Evolutionary conservation across 148 eudicot genomes (phyloP).

Genomic region (Arbutus unedo): DNA sequence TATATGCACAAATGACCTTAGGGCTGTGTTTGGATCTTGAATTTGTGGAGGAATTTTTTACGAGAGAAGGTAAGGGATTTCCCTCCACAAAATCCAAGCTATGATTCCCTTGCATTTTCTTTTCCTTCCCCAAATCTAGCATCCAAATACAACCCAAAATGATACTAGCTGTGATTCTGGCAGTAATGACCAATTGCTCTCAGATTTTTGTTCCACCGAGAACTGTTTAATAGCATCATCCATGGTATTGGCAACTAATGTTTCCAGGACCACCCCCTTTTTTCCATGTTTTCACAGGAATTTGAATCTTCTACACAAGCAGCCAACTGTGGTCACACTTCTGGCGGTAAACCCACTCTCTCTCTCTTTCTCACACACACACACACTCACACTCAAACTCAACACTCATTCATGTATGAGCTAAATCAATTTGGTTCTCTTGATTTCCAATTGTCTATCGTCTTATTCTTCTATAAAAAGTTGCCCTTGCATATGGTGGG

Average conservation of each 20-base stretch:
- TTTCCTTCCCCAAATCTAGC: background rate
- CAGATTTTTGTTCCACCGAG: too few species aligned
- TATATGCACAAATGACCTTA: background rate
- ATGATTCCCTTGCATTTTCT: background rate
- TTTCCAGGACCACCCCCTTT: background rate
- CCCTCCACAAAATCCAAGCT: background rate
- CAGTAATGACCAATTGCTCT: background rate
- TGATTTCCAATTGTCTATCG: background rate
- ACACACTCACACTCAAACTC: background rate
- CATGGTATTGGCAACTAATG: background rate
- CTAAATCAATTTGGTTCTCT: background rate
- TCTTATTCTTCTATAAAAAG: background rate
- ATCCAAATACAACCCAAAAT: background rate
- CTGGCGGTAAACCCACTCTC: slow-evolving; percentile 49
- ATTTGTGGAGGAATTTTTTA: background rate
- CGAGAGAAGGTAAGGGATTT: background rate
- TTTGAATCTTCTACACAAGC: slow-evolving; percentile 61
- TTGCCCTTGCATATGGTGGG: background rate
- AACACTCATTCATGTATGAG: background rate
- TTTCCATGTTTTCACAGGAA: slow-evolving; percentile 44
- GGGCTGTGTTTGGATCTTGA: slow-evolving; percentile 1
- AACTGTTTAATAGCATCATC: background rate
- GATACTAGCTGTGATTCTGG: background rate
- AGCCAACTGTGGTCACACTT: slow-evolving; percentile 50
- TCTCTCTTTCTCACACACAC: background rate